phyloP scores from a whole-genome alignment of 2,329 filamentous ascomycete species.

The Aulographum hederae region DNA sequence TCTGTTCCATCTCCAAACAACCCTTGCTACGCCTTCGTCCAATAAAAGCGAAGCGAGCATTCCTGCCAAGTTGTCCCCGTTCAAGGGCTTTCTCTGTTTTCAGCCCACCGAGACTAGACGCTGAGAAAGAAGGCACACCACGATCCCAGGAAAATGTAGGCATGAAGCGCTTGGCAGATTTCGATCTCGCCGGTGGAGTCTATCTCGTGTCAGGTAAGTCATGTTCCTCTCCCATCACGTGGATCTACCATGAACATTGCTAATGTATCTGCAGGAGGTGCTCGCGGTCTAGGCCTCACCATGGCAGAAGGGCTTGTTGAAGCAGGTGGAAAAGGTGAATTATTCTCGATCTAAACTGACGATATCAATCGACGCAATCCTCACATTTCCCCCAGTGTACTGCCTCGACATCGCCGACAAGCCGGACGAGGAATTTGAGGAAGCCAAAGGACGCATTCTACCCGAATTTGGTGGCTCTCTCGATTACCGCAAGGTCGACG shows the following conservation, averaged over 20 bases:
- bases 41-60: no score
- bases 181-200: constrained; percentile 22
- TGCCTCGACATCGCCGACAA: constrained; percentile 26
- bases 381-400: constrained; percentile 20
- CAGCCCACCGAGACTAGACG: no score
- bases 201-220: constrained; percentile 19
- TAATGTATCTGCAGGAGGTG: constrained; percentile 12
- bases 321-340: constrained; percentile 26
- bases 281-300: constrained; percentile 22
- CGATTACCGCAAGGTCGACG: constrained; percentile 28
- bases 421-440: constrained; percentile 24
- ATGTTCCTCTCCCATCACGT: not conserved
- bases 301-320: constrained; percentile 29
- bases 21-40: no score
- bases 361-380: not conserved
- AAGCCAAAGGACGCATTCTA: constrained; percentile 18
- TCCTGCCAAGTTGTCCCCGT: no score
- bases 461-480: constrained; percentile 20
- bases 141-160: constrained; percentile 1
- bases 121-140: no score
- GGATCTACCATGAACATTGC: not conserved
- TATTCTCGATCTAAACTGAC: not conserved
- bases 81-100: no score
- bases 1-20: no score
- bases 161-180: constrained; percentile 19